Evolutionary conservation across 192 early-diverging fungal genomes (phyloP), one percentile per base, ranked within the genome.

Genomic region (Podila clonocystis): DNA sequence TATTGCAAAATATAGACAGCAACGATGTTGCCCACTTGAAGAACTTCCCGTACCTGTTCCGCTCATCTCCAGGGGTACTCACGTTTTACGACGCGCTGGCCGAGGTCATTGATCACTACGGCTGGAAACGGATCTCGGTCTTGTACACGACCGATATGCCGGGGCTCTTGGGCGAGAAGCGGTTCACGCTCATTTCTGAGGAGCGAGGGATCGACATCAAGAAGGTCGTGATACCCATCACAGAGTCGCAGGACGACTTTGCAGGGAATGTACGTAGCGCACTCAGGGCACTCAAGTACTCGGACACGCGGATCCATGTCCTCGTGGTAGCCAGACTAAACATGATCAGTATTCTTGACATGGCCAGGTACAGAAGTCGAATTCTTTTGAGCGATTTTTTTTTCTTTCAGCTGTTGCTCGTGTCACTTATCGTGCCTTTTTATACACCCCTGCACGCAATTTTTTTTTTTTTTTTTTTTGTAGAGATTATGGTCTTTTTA

Each of bases 291-390:
- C 0, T 78, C 34, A 61, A 63, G 8, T 17, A 67, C 48, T 72
- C 75, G 28, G 60, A 78, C 31, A 55, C 64, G 0, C 68, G 75
- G 3, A 72, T 78, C n/a, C 75, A 78, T 48, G 36, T 78, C 29
- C 31, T 78, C 2, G 52, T 71, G 7, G 75, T 68, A 4, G 24
- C 68, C 2, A 45, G 75, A 67, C 1, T 24, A 4, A 8, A 11
- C 20, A 68, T 70, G 29, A 22, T 77, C 9, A 4, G 22, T 7
- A 52, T 77, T 15, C 33, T 77, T 33, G 5, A 57, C 11, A 24
- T 50, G 17, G 65, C 70, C 22, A 64, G 75, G 67, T 70, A 22
- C n/a, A 26, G 17, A 28, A 20, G 5, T 28, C 22, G 24, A 52
- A 52, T 2, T 22, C 19, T n/a, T n/a, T n/a, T n/a, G n/a, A n/a